Percentiles rank a stretch among this genome's conserved stretches.
Conservation (phyloP, 345 rosid species). For the Eucalyptus virginea region DNA sequence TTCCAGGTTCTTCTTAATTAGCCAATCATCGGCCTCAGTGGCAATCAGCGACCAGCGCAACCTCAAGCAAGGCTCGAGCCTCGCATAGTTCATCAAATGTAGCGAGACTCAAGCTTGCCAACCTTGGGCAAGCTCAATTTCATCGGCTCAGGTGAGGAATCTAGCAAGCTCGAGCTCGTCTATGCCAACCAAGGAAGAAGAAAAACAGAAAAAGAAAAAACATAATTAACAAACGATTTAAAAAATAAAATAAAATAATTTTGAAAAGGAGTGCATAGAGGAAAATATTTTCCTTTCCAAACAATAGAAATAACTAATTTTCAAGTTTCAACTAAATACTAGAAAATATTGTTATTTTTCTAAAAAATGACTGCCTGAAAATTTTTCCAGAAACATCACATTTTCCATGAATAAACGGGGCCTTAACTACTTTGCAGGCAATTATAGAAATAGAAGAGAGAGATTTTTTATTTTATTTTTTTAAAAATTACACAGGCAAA, state of each 20-base stretch:
- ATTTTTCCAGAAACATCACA: rapidly evolving
- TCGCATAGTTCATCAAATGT: rapidly evolving
- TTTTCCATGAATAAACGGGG: rapidly evolving
- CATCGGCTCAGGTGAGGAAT: no score
- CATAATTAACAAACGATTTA: no score
- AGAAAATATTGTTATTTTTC: rapidly evolving
- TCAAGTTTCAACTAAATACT: no score
- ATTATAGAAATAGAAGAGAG: background rate
- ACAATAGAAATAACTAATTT: no score
- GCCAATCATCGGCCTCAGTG: rapidly evolving
- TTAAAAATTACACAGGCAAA: background rate
- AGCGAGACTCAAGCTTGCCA: no score
- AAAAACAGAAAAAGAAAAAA: no score
- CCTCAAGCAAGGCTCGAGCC: rapidly evolving
- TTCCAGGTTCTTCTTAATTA: background rate
- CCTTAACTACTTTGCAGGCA: background rate
- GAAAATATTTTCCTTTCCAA: rapidly evolving
- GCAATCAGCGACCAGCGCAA: rapidly evolving
- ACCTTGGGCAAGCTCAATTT: rapidly evolving
- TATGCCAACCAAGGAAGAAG: no score
- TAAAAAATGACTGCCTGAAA: rapidly evolving
- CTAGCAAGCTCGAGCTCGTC: no score
- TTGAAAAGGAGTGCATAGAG: no score
- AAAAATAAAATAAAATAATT: no score
- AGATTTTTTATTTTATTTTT: background rate